Base-by-base conservation (phyloP, 805 yeast genomes). In the Zygotorulaspora chibaensis region DNA sequence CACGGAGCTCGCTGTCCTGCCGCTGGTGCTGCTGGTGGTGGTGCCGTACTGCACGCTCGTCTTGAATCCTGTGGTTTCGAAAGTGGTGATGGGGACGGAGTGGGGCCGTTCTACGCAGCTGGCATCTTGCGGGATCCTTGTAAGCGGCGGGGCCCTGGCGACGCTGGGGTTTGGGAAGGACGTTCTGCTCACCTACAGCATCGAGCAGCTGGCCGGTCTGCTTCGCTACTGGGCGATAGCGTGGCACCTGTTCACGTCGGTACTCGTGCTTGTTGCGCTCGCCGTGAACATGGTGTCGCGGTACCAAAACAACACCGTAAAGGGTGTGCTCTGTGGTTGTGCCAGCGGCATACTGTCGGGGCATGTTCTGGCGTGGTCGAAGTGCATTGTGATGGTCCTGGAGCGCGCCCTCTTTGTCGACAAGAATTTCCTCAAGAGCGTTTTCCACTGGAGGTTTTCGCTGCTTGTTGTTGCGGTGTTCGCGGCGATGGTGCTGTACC, bases 301-400 rank as follows among this genome's bases (percentile, higher is more conserved):
- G n/a, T 12, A 29, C 33, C n/a, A 13, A 13, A 29, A 12, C 33
- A 29, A 8, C 15, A 29, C n/a, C 8, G 8, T 37, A 3, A 37
- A 37, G 12, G 40, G 40, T 7, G 20, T 25, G 25, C 13, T 13
- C 7, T 37, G 16, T 25, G 28, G 28, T 11, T 13, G 20, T 11
- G 27, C 40, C 8, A 37, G 88, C 38, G 96, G 96, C 2, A 77
- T 82, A 0, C 69, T 88, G 38, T 84, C 95, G 0, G 96, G 96
- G 0, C 95, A 87, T 60, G 85, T 96, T 2, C 73, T 89, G 40
- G 71, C 89, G 46, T 74, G 87, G 65, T 96, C 96, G n/a, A 88
- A 88, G 64, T 79, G 89, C 0, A 76, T 86, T 11, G 35, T 25
- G 18, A 39, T 39, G 42, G 27, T 39, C 18, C 5, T 27, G n/a